Conservation (phyloP, 768 basidiomycete genomes). For the Russula compacta region DNA sequence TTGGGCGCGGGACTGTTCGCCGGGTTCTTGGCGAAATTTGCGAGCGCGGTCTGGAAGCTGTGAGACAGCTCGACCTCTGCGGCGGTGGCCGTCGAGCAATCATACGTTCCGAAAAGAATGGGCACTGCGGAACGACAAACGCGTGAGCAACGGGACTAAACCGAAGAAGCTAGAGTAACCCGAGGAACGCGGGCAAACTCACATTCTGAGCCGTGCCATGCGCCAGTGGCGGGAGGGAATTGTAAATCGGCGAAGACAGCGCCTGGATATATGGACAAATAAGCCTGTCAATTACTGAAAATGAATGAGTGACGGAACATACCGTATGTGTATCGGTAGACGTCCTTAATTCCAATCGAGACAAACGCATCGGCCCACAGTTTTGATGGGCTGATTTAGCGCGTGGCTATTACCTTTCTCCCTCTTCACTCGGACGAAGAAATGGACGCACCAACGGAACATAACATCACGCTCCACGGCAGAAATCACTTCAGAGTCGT, state of each 20-base stretch:
- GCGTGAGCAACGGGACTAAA: background rate
- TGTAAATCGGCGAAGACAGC: background rate
- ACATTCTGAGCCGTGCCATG: background rate
- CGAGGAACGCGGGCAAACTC: background rate
- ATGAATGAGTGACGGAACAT: background rate
- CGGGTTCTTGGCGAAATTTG: constrained; percentile 1
- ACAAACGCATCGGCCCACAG: constrained; percentile 5
- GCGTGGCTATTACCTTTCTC: too few relatives aligned
- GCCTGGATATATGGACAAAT: background rate
- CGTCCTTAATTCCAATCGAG: background rate
- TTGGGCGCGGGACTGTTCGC: background rate
- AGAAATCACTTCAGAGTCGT: background rate
- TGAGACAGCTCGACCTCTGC: constrained; percentile 21
- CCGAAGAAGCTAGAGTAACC: background rate
- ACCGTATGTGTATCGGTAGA: constrained; percentile 11
- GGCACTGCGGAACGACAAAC: background rate
- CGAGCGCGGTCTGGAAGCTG: constrained; percentile 14
- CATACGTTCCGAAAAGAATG: background rate
- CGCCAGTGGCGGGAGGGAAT: background rate
- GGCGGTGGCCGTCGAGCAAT: constrained; percentile 16
- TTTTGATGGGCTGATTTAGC: background rate
- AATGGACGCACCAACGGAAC: constrained; percentile 2
- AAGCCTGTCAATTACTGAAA: too few relatives aligned
- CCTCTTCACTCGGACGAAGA: background rate
- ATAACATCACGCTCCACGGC: background rate